These are phyloP conservation scores for Termitomyces sp. DNA, from an alignment of 768 basidiomycete species.

Conservation along the genomic window DNA sequence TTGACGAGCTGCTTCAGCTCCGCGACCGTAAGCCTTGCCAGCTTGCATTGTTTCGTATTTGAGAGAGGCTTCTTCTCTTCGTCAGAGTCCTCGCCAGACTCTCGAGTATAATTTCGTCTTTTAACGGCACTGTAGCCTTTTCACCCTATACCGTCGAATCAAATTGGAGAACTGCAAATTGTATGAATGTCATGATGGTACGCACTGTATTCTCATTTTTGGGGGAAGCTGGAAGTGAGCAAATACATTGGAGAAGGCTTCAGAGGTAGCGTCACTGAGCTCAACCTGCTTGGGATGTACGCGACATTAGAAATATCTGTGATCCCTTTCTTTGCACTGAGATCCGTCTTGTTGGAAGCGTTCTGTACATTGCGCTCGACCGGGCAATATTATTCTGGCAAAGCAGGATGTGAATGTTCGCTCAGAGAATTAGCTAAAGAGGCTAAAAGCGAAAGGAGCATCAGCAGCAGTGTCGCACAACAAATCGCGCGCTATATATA, in stretches of 20 bases:
- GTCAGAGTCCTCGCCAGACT: slow-evolving; percentile 65
- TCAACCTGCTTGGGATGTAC: slow-evolving; percentile 87
- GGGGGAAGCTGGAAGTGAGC: slow-evolving; percentile 81
- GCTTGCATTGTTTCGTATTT: too few relatives aligned
- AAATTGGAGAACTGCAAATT: neutral
- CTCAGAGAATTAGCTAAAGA: too few relatives aligned
- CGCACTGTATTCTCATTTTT: slow-evolving; percentile 63
- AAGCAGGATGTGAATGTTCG: too few relatives aligned
- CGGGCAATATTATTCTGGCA: too few relatives aligned
- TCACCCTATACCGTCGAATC: slow-evolving; percentile 25
- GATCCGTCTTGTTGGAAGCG: slow-evolving; percentile 19
- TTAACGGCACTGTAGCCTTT: slow-evolving; percentile 48
- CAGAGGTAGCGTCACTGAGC: slow-evolving; percentile 64
- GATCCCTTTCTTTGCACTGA: slow-evolving; percentile 31
- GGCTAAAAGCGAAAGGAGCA: too few relatives aligned
- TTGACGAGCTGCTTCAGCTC: too few relatives aligned
- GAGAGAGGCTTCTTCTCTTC: slow-evolving; percentile 80
- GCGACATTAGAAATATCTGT: slow-evolving; percentile 52
- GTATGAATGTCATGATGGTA: slow-evolving; percentile 8
- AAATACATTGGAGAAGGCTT: slow-evolving; percentile 91
- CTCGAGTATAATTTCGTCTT: slow-evolving; percentile 94
- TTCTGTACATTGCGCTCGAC: slow-evolving; percentile 9
- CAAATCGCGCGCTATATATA: slow-evolving; percentile 30
- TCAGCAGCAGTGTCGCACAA: slow-evolving; percentile 4
- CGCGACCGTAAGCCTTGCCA: too few relatives aligned